Conservation (phyloP, 345 rosid genomes). For the Syzygium jambos region DNA sequence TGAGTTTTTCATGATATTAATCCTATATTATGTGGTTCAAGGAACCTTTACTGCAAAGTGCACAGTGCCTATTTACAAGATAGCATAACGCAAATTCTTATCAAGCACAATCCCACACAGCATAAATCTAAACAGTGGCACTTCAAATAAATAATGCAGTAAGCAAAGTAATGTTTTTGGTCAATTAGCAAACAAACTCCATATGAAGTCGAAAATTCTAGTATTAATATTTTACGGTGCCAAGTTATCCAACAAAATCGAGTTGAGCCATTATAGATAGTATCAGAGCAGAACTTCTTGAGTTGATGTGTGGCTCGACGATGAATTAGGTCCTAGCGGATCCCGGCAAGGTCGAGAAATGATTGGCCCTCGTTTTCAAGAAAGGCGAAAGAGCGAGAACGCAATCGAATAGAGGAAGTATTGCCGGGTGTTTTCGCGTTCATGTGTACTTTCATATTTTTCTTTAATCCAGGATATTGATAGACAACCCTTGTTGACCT, state of each 20-base stretch:
- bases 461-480: neutral
- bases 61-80: neutral
- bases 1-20: no score
- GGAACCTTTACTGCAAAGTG: neutral
- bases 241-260: neutral
- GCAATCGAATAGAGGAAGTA: neutral
- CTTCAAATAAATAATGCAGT: neutral
- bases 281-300: neutral
- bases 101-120: neutral
- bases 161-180: neutral
- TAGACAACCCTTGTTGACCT: neutral
- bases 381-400: neutral
- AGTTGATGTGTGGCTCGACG: neutral
- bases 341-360: neutral
- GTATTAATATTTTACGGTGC: neutral
- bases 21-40: neutral
- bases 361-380: neutral
- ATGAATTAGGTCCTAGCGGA: neutral
- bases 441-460: neutral
- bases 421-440: neutral
- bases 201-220: neutral
- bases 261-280: neutral
- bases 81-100: neutral
- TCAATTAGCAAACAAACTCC: neutral
- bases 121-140: neutral